Percentiles rank a stretch among this genome's conserved stretches.
Evolutionary conservation across 2,329 filamentous ascomycete species (phyloP).

Genomic region (Penicillium occitanis): DNA sequence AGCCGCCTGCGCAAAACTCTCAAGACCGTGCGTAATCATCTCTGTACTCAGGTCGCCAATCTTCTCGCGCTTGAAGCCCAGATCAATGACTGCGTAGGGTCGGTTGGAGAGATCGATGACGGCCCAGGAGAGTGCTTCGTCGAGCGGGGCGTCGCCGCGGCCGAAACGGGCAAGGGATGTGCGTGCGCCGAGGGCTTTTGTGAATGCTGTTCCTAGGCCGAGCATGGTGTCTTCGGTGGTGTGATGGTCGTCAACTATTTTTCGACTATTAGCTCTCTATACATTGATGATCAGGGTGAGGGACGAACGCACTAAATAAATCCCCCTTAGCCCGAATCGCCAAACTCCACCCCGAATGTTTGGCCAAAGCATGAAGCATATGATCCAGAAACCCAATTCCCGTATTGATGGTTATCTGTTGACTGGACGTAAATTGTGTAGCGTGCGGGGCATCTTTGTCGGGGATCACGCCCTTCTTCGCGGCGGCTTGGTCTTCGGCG

Average conservation of each 20-base stretch:
- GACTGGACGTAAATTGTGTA: conserved; percentile 76
- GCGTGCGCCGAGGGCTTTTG: conserved; percentile 71
- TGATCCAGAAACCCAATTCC: conserved; percentile 98
- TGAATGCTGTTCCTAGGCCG: conserved; percentile 83
- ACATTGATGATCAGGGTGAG: background rate
- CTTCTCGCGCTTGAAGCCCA: conserved; percentile 86
- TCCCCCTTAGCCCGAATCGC: conserved; percentile 81
- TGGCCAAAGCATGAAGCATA: conserved; percentile 95
- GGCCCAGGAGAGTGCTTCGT: conserved; percentile 89
- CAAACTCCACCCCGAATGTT: conserved; percentile 93
- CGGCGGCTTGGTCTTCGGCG: conserved; percentile 49
- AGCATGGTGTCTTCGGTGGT: conserved; percentile 95
- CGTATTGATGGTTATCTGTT: conserved; percentile 83
- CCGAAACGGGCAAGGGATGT: conserved; percentile 87
- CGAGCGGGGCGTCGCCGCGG: conserved; percentile 85
- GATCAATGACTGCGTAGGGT: conserved; percentile 77
- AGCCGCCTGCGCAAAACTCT: conserved; percentile 89
- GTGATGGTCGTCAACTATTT: conserved; percentile 92
- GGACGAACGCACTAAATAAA: conserved; percentile 69
- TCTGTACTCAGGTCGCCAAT: conserved; percentile 90
- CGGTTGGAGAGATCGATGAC: conserved; percentile 95
- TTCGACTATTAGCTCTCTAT: background rate
- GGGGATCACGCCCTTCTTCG: conserved; percentile 46
- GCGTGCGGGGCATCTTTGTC: conserved; percentile 65
- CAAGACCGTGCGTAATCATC: conserved; percentile 95